A percentile compares a stretch with the other conserved stretches of the same genome.
Conservation (phyloP, 768 basidiomycete genomes). For the Filobasidium wieringae region DNA sequence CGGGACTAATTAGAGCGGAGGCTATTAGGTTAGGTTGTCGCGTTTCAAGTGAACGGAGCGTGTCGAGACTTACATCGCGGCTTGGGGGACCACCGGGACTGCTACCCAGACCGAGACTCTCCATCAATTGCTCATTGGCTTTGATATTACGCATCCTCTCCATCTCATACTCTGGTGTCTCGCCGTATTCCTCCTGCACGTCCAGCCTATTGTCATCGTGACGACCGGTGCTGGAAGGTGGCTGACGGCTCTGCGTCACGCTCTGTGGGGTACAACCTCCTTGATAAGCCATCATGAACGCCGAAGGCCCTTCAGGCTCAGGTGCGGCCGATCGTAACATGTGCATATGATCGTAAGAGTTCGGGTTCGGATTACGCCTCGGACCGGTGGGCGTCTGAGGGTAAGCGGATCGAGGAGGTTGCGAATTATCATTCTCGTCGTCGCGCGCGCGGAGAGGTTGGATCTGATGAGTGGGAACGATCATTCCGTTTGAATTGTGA, state of each 20-base stretch:
- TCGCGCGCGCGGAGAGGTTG: background rate
- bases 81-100: background rate
- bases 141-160: conserved; percentile 29
- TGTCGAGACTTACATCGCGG: conserved; percentile 10
- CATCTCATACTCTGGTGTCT: conserved; percentile 28
- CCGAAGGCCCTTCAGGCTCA: background rate
- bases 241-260: background rate
- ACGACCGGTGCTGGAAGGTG: background rate
- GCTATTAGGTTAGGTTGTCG: background rate
- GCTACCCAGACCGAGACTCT: conserved; percentile 29
- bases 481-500: background rate
- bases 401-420: background rate
- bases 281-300: background rate
- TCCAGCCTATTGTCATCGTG: background rate
- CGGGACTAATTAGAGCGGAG: conserved; percentile 1
- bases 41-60: background rate
- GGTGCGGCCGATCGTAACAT: background rate
- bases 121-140: conserved; percentile 30
- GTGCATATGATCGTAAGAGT: background rate
- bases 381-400: background rate
- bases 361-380: background rate
- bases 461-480: background rate
- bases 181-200: background rate
- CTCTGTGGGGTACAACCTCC: conserved; percentile 1
- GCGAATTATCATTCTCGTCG: background rate